Base-by-base conservation (phyloP, 305 asterid genomes). In the Caryopteris hybrid region DNA sequence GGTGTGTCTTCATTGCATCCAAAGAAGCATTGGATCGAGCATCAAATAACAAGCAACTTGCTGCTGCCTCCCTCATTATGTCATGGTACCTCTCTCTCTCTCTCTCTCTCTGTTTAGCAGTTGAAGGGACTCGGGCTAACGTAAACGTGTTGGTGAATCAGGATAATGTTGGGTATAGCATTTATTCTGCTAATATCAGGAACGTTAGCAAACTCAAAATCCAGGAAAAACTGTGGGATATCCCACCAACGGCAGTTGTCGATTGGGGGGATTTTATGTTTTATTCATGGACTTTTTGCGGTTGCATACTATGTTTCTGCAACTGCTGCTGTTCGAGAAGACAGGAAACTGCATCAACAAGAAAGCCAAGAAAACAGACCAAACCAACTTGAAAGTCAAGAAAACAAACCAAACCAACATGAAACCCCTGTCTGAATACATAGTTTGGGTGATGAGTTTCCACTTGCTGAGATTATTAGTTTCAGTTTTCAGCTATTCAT, bases 211-310 rank as follows among this genome's bases (percentile, higher is more conserved):
- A 89, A 89, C 79, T 76, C 92, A 1, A 74, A 71, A 57, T 70
- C 96, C 4, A 86, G 99, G 59, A 81, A 63, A 31, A 68, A 83
- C 45, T 90, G 97, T 27, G 93, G 99, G 14, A 79, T 93, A 20
- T 52, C 87, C 50, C 80, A 87, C 69, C 80, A 79, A 23, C 82
- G 84, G 5, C 80, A 78, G 57, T 76, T 93, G 48, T 85, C 95
- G 0, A 77, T 87, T 5, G 99, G 99, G 39, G 99, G 99, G 58
- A 78, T 90, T 6, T 46, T 88, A 78, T 90, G 97, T 68, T 90
- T 90, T 31, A 72, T 90, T 39, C 99, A 93, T 66, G 99, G 91
- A 12, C 74, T 90, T 34, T 90, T 90, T 51, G 82, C 90, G 0
- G 94, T 87, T 17, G 84, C 96, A 20, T 90, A 88, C 61, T 85